A percentile compares a stretch with the other conserved stretches of the same genome.
These are phyloP conservation scores for Penicillium cosmopolitanum DNA, from an alignment of 495 filamentous ascomycete species.

Conservation along the genomic window DNA sequence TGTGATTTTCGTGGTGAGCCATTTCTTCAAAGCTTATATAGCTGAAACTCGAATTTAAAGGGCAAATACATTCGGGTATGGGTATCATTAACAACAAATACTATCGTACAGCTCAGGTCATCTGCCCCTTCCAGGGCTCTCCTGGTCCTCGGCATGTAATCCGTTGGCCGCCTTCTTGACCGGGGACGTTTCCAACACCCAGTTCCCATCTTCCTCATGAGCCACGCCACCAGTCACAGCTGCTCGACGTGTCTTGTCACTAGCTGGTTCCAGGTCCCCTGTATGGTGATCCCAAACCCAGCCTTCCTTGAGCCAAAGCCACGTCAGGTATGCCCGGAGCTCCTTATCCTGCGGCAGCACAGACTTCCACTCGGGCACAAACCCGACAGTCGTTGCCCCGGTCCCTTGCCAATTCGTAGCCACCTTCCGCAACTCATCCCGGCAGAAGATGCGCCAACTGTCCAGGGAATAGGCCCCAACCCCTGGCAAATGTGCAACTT, in stretches of 20 bases:
- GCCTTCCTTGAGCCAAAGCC: slow-evolving; percentile 91
- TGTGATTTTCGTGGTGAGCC: no score
- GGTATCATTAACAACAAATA: slow-evolving; percentile 8
- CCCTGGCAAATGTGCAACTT: slow-evolving; percentile 85
- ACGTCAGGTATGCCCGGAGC: slow-evolving; percentile 78
- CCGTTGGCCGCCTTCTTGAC: slow-evolving; percentile 37
- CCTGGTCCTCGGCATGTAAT: slow-evolving; percentile 21
- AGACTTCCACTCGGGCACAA: slow-evolving; percentile 79
- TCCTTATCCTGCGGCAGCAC: slow-evolving; percentile 90
- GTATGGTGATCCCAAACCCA: slow-evolving; percentile 78
- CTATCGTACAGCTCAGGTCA: no score
- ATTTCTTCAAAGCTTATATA: no score
- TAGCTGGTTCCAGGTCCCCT: slow-evolving; percentile 62
- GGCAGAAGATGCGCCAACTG: slow-evolving; percentile 92
- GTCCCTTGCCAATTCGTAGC: slow-evolving; percentile 64
- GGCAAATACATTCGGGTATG: background rate
- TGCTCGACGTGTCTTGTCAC: slow-evolving; percentile 58
- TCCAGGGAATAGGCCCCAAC: slow-evolving; percentile 85
- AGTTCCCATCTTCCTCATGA: slow-evolving; percentile 61
- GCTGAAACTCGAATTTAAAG: no score
- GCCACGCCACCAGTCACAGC: slow-evolving; percentile 63
- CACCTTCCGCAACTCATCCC: slow-evolving; percentile 71
- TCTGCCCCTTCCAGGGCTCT: background rate
- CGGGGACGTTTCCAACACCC: slow-evolving; percentile 45
- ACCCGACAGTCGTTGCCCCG: slow-evolving; percentile 26